phyloP scores from a whole-genome alignment of 306 rosid species.

The Castanospermum australe region DNA sequence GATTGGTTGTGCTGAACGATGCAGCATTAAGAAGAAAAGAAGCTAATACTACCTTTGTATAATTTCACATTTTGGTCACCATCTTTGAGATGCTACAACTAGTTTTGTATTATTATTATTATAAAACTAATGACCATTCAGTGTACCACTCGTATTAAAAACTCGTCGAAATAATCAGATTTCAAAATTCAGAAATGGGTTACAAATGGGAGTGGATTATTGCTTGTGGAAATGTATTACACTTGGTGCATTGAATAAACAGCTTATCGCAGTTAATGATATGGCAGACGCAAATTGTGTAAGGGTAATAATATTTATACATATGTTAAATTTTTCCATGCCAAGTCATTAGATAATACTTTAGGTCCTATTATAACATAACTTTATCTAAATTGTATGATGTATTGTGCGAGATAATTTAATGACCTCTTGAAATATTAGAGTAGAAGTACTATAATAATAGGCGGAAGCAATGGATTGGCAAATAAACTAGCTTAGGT shows the following conservation, averaged over 20 bases:
- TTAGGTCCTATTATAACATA: background rate
- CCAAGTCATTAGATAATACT: background rate
- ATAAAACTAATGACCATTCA: slow-evolving; percentile 8
- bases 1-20: slow-evolving; percentile 3
- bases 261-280: background rate
- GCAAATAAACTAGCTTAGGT: background rate
- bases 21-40: background rate
- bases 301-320: background rate
- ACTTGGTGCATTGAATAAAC: background rate
- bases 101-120: background rate
- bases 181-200: background rate
- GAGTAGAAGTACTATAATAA: background rate
- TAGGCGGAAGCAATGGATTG: background rate
- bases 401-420: background rate
- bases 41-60: background rate
- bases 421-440: background rate
- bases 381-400: background rate
- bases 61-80: background rate
- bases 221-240: background rate
- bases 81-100: slow-evolving; percentile 9
- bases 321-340: background rate
- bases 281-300: background rate
- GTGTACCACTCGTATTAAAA: background rate
- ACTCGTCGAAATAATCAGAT: background rate
- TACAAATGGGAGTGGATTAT: background rate